Evolutionary conservation across 345 rosid genomes (phyloP).

Genomic region (Eucalyptus globulus): DNA sequence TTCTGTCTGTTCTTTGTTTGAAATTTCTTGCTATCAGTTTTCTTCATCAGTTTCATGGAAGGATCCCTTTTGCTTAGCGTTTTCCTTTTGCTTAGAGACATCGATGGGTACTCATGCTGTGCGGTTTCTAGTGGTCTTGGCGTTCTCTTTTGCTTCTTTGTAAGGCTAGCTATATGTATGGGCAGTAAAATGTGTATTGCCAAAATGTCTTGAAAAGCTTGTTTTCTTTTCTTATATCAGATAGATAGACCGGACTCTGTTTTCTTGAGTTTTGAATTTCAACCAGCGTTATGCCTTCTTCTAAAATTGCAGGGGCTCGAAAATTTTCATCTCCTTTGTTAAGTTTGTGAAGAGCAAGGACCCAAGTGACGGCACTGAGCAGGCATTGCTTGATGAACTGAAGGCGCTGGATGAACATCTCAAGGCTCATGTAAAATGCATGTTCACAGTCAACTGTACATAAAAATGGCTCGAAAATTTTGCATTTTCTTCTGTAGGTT

Average conservation of each 20-base stretch:
- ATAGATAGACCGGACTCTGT: not conserved
- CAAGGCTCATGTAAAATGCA: slow-evolving; percentile 33
- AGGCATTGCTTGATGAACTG: slow-evolving; percentile 66
- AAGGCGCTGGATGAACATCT: slow-evolving; percentile 80
- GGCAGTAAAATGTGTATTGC: not conserved
- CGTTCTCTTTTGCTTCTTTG: not conserved
- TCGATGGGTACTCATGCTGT: not conserved
- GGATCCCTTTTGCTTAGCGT: not conserved
- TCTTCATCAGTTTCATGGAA: not conserved
- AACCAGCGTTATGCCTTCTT: not conserved
- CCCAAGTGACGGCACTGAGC: slow-evolving; percentile 59
- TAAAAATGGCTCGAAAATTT: not conserved
- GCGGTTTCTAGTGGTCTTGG: not conserved
- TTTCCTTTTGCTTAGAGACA: not conserved
- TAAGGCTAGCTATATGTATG: not conserved
- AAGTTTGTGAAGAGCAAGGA: slow-evolving; percentile 84
- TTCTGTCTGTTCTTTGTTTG: not conserved
- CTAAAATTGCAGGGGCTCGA: slow-evolving; percentile 40
- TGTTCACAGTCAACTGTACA: not conserved
- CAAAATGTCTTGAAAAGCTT: not conserved
- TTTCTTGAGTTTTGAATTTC: not conserved
- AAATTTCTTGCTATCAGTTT: not conserved
- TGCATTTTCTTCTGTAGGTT: not conserved
- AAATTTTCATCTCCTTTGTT: slow-evolving; percentile 47
- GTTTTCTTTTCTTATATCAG: not conserved